Evolutionary conservation across 352 stramenopile genomes (phyloP), one percentile per base, ranked within the genome.

Genomic region (Phytophthora sp.): DNA sequence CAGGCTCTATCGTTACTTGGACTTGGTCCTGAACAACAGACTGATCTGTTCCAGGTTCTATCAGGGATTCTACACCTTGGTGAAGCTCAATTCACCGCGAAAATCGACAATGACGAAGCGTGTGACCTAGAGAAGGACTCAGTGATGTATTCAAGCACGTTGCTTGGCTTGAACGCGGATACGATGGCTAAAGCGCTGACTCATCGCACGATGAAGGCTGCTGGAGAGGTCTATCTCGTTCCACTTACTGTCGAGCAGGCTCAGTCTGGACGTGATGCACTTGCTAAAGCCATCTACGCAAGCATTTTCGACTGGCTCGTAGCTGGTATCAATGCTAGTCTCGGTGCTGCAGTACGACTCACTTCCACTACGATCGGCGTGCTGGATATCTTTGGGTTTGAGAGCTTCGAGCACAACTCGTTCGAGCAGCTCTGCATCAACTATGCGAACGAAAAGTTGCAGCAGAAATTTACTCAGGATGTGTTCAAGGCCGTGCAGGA

Each of bases 351-450:
- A 0, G 27, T 55, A 20, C 62, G 59, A 20, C 44, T 71, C 23
- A 73, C 66, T 49, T 23, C 61, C 11, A 66, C 76, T 8, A 74
- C 71, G 31, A 95, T 97, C 53, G 89, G 89, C 16, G 77, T 97
- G n/a, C 71, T 97, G 23, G 90, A 97, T 62, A 97, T 97, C 58
- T 97, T 96, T 51, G 90, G 90, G 2, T 96, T 97, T 57, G 88
- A 96, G 72, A 91, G 87, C 62, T 96, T 96, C 27, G 73, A 82
- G 44, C 67, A 87, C 67, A 97, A 97, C 70, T 93, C 85, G 21
- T 98, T 98, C 79, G 96, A 99, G 71, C 94, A 98, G 74, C 72
- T 98, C 11, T 97, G 93, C 49, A 98, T 98, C 72, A 98, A 98
- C 72, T 98, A 98, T 67, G 93, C 92, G 6, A 98, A 98, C 76